These are phyloP conservation scores for Moniliophthora roreri DNA, from an alignment of 1,284 basidiomycete species.

Conservation along the genomic window DNA sequence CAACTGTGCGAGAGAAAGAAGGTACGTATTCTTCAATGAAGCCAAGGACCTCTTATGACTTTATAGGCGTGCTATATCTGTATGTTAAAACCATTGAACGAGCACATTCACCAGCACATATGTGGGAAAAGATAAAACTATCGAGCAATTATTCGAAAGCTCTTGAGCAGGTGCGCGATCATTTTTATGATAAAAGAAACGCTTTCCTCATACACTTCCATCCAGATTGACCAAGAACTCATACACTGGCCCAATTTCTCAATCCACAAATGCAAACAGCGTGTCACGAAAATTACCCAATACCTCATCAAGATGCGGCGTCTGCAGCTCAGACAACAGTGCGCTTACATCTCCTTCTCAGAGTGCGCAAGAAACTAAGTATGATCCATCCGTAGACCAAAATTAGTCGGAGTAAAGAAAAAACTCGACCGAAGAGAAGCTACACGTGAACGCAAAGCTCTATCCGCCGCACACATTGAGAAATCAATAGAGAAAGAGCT, in stretches of 20 bases:
- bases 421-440: slow-evolving; percentile 96
- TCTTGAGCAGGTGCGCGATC: slow-evolving; percentile 76
- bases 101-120: slow-evolving; percentile 91
- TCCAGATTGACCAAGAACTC: slow-evolving; percentile 90
- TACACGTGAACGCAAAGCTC: slow-evolving; percentile 91
- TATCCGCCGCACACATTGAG: slow-evolving; percentile 93
- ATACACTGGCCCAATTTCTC: slow-evolving; percentile 98
- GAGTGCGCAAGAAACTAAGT: slow-evolving; percentile 1
- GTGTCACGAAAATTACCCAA: slow-evolving; percentile 98
- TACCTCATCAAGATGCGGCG: slow-evolving; percentile 98
- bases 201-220: not conserved
- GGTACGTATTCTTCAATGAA: slow-evolving; percentile 47
- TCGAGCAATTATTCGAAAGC: slow-evolving; percentile 96
- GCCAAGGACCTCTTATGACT: not conserved
- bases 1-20: slow-evolving; percentile 95
- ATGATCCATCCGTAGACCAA: slow-evolving; percentile 67
- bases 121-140: slow-evolving; percentile 97
- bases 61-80: slow-evolving; percentile 85
- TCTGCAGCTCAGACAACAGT: slow-evolving; percentile 88
- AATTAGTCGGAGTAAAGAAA: slow-evolving; percentile 94
- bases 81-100: slow-evolving; percentile 98
- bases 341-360: slow-evolving; percentile 31
- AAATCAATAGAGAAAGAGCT: slow-evolving; percentile 96
- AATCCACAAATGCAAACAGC: slow-evolving; percentile 99
- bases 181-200: not conserved